phyloP scores from a whole-genome alignment of 2,329 filamentous ascomycete genomes.

The Dactylellina leptospora region DNA sequence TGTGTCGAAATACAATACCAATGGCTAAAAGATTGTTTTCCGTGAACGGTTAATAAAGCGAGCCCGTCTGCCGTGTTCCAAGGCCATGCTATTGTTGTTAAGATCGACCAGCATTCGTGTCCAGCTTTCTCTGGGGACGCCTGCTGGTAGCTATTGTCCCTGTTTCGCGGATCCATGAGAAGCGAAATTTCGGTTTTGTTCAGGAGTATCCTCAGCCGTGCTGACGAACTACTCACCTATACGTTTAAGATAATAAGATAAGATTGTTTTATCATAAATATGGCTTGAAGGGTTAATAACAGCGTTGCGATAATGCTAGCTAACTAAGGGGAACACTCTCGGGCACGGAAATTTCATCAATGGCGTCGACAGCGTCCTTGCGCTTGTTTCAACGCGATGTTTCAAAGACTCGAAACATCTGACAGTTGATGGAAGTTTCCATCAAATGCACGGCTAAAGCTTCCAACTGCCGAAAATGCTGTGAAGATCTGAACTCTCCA shows the following conservation, averaged over 20 bases:
- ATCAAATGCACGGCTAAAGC: not conserved
- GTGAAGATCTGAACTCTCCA: not conserved
- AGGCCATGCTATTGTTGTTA: slow-evolving; percentile 12
- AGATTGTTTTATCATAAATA: not conserved
- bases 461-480: slow-evolving; percentile 18
- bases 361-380: not conserved
- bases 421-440: not conserved
- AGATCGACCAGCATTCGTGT: slow-evolving; percentile 12
- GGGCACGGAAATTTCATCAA: not conserved
- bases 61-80: slow-evolving; percentile 13
- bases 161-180: not conserved
- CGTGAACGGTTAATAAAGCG: slow-evolving; percentile 6
- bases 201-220: slow-evolving; percentile 40
- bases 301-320: too few relatives aligned
- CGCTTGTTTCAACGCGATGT: slow-evolving; percentile 7
- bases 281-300: too few relatives aligned
- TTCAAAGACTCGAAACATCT: slow-evolving; percentile 12
- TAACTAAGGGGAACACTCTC: too few relatives aligned
- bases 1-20: too few relatives aligned
- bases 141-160: not conserved
- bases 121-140: too few relatives aligned
- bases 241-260: not conserved
- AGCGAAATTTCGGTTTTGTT: too few relatives aligned
- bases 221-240: not conserved
- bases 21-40: too few relatives aligned